Evolutionary conservation across 75 land plant genomes (phyloP), one percentile per base, ranked within the genome.

Genomic region (Gnetum montanum): DNA sequence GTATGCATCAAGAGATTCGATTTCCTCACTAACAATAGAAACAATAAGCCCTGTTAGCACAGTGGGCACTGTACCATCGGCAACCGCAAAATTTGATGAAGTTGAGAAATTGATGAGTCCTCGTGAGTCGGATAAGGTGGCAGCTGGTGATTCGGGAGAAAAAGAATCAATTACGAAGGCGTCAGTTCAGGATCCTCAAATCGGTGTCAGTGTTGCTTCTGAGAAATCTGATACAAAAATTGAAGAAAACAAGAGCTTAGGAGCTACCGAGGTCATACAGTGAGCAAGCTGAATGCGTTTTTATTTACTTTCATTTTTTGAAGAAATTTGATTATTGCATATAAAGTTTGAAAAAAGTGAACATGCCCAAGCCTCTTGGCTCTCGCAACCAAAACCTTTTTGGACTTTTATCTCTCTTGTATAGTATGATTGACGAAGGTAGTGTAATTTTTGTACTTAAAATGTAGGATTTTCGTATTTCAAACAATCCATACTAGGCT

Each of bases 1-100:
- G 98, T 94, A 89, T 60, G 77, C 98, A 18, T 77, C 96, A 2
- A 60, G 96, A 49, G 98, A 94, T 62, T 68, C 81, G 11, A 79
- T 77, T 30, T 75, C 96, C 6, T 69, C 82, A 0, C 58, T 93
- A 41, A 82, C 88, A 15, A 74, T 79, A 36, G 84, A 81, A 35
- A 63, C 74, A 4, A 63, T 77, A 25, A 72, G 34, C 26, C 47
- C 69, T 13, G 58, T 53, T 12, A 64, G 43, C 20, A 66, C 52
- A 34, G 90, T 88, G 4, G 90, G 90, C 13, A 66, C 78, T 18
- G 96, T 82, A 30, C 96, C 98, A 7, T 80, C 58, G 75, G 95
- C 95, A 26, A 88, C 98, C 23, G 57, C 86, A 43, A 93, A 93
- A 59, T 88, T 85, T 49, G 98, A 93, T 48, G 81, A 73, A 40